Base-by-base conservation (phyloP, 768 basidiomycete species). In the Lyophyllum decastes region DNA sequence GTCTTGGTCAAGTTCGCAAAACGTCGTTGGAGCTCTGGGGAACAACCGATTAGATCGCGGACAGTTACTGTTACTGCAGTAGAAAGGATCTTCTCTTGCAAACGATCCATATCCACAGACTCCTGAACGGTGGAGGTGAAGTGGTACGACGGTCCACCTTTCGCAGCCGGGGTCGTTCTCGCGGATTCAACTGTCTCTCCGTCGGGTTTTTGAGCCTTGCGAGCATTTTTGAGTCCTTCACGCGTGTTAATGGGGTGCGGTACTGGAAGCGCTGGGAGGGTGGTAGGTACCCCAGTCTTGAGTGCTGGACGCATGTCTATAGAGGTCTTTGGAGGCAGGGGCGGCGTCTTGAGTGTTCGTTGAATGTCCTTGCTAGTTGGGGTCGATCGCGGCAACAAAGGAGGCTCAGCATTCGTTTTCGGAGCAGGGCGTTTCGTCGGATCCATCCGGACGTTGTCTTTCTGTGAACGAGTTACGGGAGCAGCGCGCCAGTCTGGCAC, bases 51-150 rank as follows among this genome's bases (percentile, higher is more conserved):
- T 4, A 60, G 22, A 2, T 55, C 41, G 24, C 43, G 35, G 7
- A 60, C 9, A 5, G 49, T n/a, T 2, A 60, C 12, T 17, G 54
- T 60, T 21, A 60, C 49, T 5, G 46, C 12, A 4, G 59, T 57
- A 9, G n/a, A 21, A 1, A 60, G 26, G 5, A 60, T 57, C 3
- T 44, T 44, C 4, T 49, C 19, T 21, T 56, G 50, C 1, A 61
- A 24, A 0, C 17, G 40, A 14, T 61, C 60, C 1, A 16, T 35
- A 12, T 57, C 34, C 0, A 47, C 4, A 19, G 30, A 24, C 4
- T 61, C 60, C 24, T 57, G 55, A 7, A 61, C 26, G 0, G 34
- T 48, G 1, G 50, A 60, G 9, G 50, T 46, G 49, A 47, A 58
- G 16, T 58, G 57, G 46, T 58, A 58, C 8, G 11, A 10, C 14